These are phyloP conservation scores for Aegle marmelos DNA, from an alignment of 345 rosid species.

Conservation along the genomic window DNA sequence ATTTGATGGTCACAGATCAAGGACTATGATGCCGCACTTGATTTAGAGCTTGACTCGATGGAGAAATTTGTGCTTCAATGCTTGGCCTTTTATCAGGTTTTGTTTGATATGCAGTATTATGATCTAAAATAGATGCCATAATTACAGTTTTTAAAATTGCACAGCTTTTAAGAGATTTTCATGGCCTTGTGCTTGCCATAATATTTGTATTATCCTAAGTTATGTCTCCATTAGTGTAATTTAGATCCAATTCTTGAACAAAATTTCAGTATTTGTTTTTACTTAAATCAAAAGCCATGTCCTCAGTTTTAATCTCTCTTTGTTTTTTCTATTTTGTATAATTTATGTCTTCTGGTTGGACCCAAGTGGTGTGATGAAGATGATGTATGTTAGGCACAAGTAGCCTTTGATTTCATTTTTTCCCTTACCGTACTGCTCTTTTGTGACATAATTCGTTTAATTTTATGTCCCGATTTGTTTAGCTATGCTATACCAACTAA, in stretches of 20 bases:
- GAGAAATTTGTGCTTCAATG: conserved; percentile 98
- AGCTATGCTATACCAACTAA: background rate
- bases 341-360: background rate
- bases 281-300: background rate
- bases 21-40: conserved; percentile 93
- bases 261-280: background rate
- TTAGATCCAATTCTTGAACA: background rate
- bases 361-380: background rate
- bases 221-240: background rate
- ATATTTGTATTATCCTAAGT: background rate
- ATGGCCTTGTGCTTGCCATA: background rate
- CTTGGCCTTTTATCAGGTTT: conserved; percentile 94
- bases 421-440: background rate
- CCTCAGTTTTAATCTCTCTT: background rate
- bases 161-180: background rate
- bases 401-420: background rate
- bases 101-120: conserved; percentile 2
- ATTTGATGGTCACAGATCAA: conserved; percentile 54
- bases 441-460: background rate
- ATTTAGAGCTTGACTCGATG: conserved; percentile 85
- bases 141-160: background rate
- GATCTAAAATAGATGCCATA: background rate
- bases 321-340: background rate
- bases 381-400: background rate
- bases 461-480: background rate